phyloP scores from a whole-genome alignment of 139 green algal genomes.

The Tetraselmis striata region DNA sequence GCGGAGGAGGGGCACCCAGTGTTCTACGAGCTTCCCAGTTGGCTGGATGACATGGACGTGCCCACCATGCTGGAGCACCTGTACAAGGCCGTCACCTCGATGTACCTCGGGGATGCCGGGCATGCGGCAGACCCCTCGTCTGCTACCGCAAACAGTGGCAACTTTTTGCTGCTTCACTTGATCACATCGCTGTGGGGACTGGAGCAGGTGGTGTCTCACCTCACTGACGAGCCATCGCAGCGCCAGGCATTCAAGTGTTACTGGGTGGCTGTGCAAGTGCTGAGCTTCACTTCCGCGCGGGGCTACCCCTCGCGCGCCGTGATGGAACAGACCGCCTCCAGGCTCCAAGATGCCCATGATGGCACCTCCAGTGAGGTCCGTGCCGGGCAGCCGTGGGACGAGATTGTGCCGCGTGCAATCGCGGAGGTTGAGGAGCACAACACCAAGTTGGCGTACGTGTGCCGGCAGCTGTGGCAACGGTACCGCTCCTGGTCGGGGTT shows the following conservation, averaged over 20 bases:
- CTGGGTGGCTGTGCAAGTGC: background rate
- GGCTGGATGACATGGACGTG: background rate
- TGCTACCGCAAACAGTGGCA: no score
- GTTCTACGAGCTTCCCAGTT: background rate
- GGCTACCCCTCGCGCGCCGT: background rate
- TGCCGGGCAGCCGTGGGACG: background rate
- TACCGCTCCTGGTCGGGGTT: background rate
- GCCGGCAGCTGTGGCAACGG: background rate
- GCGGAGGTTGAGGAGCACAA: slow-evolving; percentile 6
- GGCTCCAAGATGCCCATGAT: no score
- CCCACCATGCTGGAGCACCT: no score
- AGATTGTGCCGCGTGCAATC: background rate
- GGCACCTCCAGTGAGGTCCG: no score
- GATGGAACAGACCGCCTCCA: background rate
- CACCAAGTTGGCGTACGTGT: background rate
- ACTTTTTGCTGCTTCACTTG: background rate
- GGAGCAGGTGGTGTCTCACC: slow-evolving; percentile 6
- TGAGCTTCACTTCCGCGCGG: background rate
- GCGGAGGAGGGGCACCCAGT: background rate
- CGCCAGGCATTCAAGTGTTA: background rate
- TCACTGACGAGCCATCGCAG: no score
- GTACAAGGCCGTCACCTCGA: background rate
- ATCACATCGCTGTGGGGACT: slow-evolving; percentile 1
- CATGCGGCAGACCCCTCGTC: background rate
- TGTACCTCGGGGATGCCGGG: background rate